Base-by-base conservation (phyloP, 768 basidiomycete genomes). In the Lactifluus volemus region DNA sequence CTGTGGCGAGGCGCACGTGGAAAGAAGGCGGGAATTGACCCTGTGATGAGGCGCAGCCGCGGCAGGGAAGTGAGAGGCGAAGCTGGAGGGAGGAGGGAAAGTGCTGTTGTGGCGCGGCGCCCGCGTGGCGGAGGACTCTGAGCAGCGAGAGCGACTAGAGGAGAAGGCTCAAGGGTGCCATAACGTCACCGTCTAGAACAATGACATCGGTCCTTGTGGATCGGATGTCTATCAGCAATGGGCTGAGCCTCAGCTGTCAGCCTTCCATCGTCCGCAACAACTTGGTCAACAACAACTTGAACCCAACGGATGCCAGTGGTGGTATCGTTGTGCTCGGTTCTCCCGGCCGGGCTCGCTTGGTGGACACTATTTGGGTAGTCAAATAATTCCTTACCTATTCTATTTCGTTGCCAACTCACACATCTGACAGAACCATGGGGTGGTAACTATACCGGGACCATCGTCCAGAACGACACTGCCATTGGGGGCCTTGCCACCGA, bases 121-220 rank as follows among this genome's bases (percentile, higher is more conserved):
- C n/a, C n/a, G n/a, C n/a, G n/a, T n/a, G n/a, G n/a, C n/a, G n/a
- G n/a, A n/a, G n/a, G n/a, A n/a, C n/a, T n/a, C n/a, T n/a, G n/a
- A n/a, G n/a, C n/a, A n/a, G n/a, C n/a, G n/a, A n/a, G n/a, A n/a
- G n/a, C n/a, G n/a, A n/a, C n/a, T n/a, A n/a, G n/a, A n/a, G n/a
- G n/a, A n/a, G n/a, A n/a, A n/a, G n/a, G n/a, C n/a, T n/a, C n/a
- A n/a, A n/a, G n/a, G n/a, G n/a, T 94, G 91, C 73, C 79, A 75
- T 60, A 84, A 84, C 59, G 76, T 74, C 14, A 81, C 80, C 4
- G 76, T 93, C 36, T 85, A 87, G 68, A 85, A 90, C 72, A 93
- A 93, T 66, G 88, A 92, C 64, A 84, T 93, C 47, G 92, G 88
- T 4, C 89, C 89, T 2, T 85, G 86, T 61, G 89, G 89, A 1